A percentile compares a stretch with the other conserved stretches of the same genome.
These are phyloP conservation scores for Penicillium decumbens DNA, from an alignment of 2,329 filamentous ascomycete genomes.

Conservation along the genomic window DNA sequence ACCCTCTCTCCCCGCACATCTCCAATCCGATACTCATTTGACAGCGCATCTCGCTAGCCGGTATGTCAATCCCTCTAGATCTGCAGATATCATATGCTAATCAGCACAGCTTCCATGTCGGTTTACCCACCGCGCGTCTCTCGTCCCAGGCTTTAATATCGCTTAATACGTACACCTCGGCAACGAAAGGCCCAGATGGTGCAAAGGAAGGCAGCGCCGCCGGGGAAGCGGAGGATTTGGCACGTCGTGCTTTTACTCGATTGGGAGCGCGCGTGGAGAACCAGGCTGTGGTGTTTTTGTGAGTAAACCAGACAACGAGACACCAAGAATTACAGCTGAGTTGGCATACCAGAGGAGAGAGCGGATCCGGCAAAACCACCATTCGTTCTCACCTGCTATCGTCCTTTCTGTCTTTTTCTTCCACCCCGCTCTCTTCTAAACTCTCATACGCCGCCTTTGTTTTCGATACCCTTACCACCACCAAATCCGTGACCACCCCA, in stretches of 20 bases:
- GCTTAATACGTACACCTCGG: slow-evolving; percentile 90
- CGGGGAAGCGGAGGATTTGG: slow-evolving; percentile 88
- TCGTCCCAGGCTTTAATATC: slow-evolving; percentile 89
- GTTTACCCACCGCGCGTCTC: slow-evolving; percentile 77
- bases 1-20: slow-evolving; percentile 73
- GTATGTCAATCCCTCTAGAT: slow-evolving; percentile 24
- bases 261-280: slow-evolving; percentile 87
- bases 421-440: slow-evolving; percentile 88
- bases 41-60: slow-evolving; percentile 50
- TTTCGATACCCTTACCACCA: slow-evolving; percentile 93
- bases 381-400: slow-evolving; percentile 83
- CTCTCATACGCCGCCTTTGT: slow-evolving; percentile 89
- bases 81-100: background rate
- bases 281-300: slow-evolving; percentile 90
- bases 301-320: slow-evolving; percentile 42
- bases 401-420: slow-evolving; percentile 79
- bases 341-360: slow-evolving; percentile 70
- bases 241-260: slow-evolving; percentile 76
- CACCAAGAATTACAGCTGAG: slow-evolving; percentile 17
- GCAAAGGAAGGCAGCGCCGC: slow-evolving; percentile 86
- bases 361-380: slow-evolving; percentile 92
- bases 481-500: slow-evolving; percentile 91
- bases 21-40: slow-evolving; percentile 50
- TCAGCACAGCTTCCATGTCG: slow-evolving; percentile 73
- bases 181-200: slow-evolving; percentile 82